phyloP scores from a whole-genome alignment of 331 rosid species.

The Pyracantha coccinea region DNA sequence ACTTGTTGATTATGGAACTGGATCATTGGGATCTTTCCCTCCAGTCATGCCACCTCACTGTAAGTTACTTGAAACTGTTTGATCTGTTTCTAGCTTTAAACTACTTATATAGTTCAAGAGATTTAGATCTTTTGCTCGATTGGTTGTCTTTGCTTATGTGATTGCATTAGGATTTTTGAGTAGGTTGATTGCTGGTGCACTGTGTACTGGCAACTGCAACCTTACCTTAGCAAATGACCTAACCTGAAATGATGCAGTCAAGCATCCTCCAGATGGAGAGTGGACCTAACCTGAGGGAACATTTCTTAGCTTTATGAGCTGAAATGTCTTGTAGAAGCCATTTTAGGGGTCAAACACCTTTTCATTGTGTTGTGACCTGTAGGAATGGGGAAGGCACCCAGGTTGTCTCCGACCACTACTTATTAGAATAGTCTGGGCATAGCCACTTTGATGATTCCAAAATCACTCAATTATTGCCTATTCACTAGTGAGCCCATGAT shows the following conservation, averaged over 20 bases:
- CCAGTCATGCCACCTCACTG: constrained; percentile 64
- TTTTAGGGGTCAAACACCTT: neutral
- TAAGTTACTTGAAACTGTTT: constrained; percentile 36
- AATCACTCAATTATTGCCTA: neutral
- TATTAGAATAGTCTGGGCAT: neutral
- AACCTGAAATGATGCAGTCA: neutral
- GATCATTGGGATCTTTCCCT: constrained; percentile 80
- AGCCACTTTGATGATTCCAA: neutral
- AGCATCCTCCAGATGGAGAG: neutral
- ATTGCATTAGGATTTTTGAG: neutral
- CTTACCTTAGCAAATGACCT: neutral
- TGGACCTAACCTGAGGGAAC: neutral
- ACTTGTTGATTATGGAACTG: constrained; percentile 94
- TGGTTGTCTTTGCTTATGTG: neutral
- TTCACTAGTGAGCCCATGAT: neutral
- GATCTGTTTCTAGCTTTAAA: constrained; percentile 13
- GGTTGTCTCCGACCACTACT: neutral
- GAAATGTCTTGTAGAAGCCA: neutral
- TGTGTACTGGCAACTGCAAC: neutral
- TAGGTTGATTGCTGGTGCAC: neutral
- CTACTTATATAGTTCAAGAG: neutral
- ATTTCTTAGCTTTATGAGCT: neutral
- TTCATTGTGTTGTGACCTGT: neutral
- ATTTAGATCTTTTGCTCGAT: neutral
- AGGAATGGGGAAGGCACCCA: neutral